These are phyloP conservation scores for Apodospora peruviana DNA, from an alignment of 495 filamentous ascomycete genomes.

Conservation along the genomic window DNA sequence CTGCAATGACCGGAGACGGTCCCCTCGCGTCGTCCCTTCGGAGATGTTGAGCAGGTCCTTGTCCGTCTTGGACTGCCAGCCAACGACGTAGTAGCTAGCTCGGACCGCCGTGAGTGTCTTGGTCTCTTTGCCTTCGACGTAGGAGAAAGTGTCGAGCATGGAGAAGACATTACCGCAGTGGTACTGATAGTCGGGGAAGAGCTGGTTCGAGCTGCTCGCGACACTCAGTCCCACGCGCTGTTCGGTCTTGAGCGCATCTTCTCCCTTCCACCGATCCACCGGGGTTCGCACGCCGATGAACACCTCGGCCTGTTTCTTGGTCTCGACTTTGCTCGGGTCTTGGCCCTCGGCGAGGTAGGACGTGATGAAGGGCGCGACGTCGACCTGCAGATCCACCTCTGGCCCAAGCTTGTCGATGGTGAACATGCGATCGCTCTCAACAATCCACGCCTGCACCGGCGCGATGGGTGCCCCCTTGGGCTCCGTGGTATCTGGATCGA, in stretches of 20 bases:
- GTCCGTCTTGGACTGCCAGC: constrained; percentile 38
- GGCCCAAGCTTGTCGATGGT: constrained; percentile 30
- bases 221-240: constrained; percentile 23
- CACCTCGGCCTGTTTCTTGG: constrained; percentile 31
- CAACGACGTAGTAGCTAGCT: constrained; percentile 45
- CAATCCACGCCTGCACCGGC: constrained; percentile 37
- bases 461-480: constrained; percentile 8
- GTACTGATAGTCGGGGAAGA: constrained; percentile 47
- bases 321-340: neutral
- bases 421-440: constrained; percentile 41
- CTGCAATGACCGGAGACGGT: neutral
- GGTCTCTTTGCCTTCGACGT: constrained; percentile 16
- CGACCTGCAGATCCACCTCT: constrained; percentile 39
- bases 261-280: constrained; percentile 15
- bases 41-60: constrained; percentile 13
- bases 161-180: constrained; percentile 49
- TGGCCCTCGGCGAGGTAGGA: neutral
- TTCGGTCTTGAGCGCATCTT: constrained; percentile 2
- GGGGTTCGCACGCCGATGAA: constrained; percentile 42
- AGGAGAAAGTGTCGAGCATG: constrained; percentile 42
- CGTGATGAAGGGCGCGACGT: constrained; percentile 43
- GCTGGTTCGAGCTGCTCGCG: constrained; percentile 34
- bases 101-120: constrained; percentile 24
- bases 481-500: constrained; percentile 13
- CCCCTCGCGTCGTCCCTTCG: neutral